Evolutionary conservation across 2,329 filamentous ascomycete genomes (phyloP), one percentile per base, ranked within the genome.

Genomic region (Massarina eburnea): DNA sequence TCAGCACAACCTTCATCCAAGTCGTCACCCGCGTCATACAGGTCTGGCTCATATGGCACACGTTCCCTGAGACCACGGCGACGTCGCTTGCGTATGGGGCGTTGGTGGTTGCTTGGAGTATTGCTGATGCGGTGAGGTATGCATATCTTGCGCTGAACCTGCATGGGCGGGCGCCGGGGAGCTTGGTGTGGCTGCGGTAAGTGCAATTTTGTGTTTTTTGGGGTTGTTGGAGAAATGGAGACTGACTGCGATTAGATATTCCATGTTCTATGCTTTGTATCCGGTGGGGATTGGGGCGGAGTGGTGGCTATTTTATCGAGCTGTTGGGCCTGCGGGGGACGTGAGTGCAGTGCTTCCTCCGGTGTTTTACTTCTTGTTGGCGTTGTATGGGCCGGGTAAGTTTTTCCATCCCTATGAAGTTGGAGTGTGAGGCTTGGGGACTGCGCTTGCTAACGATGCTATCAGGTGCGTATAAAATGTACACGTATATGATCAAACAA

Each of bases 401-500:
- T 44, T 17, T n/a, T n/a, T n/a, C n/a, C n/a, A 4, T 21, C n/a
- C 7, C 4, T 34, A 15, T 2, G 8, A n/a, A 7, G 3, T 15
- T n/a, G 4, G 15, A 1, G n/a, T n/a, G n/a, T n/a, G n/a, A n/a
- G n/a, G n/a, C n/a, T n/a, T 4, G 14, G 12, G 26, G 19, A 20
- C 24, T 12, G 27, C n/a, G n/a, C 9, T 17, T 33, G 35, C 44
- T 52, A 19, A 56, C 37, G 10, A 4, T 4, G 21, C 2, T 12
- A 2, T 8, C 37, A 61, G 60, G 60, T 1, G 46, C 60, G 10
- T 62, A 57, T 8, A 57, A 40, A 1, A 62, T 63, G 60, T 63
- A 59, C 26, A 61, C 57, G 10, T 58, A 63, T 22, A 63, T 63
- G 60, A 50, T 63, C 14, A 59, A 54, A 41, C 60, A 62, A 36